Percentiles rank a stretch among this genome's conserved stretches.
Conservation (phyloP, 2,329 filamentous ascomycete species). For the Trichoderma hamatum region DNA sequence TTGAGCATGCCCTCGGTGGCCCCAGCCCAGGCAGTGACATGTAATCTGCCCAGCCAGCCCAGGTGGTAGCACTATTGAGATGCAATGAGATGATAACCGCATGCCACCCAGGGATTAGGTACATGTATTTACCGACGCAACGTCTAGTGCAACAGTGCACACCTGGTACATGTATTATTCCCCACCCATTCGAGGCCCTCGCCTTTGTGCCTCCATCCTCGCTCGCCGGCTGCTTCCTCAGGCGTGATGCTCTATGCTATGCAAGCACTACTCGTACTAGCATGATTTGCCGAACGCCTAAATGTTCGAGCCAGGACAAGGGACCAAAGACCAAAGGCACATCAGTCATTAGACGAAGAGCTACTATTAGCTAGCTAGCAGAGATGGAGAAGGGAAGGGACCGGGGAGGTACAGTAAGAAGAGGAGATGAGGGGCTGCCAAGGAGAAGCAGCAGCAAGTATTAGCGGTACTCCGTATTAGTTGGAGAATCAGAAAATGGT, state of each 20-base stretch:
- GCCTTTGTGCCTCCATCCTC: neutral
- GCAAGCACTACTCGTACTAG: neutral
- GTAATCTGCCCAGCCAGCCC: conserved; percentile 3
- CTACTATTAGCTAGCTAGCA: neutral
- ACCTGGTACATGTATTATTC: neutral
- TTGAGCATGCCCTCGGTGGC: neutral
- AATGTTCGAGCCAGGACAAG: neutral
- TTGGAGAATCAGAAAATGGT: neutral
- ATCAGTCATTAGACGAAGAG: neutral
- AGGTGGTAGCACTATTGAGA: neutral
- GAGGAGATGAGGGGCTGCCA: neutral
- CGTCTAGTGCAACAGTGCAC: conserved; percentile 15
- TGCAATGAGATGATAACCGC: neutral
- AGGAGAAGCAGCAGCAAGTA: neutral
- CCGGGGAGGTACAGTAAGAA: neutral
- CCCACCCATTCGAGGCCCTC: conserved; percentile 9
- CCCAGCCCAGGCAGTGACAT: neutral
- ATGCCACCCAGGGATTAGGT: neutral
- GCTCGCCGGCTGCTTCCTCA: neutral
- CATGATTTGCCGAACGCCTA: neutral
- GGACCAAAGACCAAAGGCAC: neutral
- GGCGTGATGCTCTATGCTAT: neutral
- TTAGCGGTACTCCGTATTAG: neutral
- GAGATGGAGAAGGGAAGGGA: neutral
- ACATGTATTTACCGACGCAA: conserved; percentile 17